Evolutionary conservation across 2,329 filamentous ascomycete genomes (phyloP), one percentile per base, ranked within the genome.

Genomic region (Diplocarpon rosae): DNA sequence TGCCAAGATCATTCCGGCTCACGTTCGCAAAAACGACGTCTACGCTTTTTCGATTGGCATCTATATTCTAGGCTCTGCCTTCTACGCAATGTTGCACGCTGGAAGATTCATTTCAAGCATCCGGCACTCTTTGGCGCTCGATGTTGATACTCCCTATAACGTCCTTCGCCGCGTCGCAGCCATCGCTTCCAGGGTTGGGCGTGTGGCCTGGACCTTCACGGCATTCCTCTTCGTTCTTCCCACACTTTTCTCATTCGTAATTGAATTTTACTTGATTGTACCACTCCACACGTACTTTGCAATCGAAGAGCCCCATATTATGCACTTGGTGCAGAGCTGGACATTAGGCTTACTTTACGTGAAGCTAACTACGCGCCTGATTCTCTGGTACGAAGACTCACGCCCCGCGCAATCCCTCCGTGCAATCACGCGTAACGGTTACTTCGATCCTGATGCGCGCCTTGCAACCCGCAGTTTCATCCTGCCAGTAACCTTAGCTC

Each of bases 21-120:
- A 84, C 49, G 75, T 85, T 38, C 76, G 76, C 33, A 83, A 90
- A 59, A 98, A 96, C 63, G 92, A 98, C 62, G 84, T 98, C 20
- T 96, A 98, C 58, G 90, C 92, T 11, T 95, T 95, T 62, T 94
- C 87, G 42, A 79, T 92, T 27, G 92, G 92, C 12, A 74, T 94
- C 33, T 95, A 93, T 60, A 69, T 87, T 20, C 70, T 95, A 4
- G 86, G 85, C 10, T 78, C 76, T 3, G 58, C 76, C 1, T 67
- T 75, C 2, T 94, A 89, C 61, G 64, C 74, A 34, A 54, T 72
- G 24, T 66, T 78, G 52, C 75, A 80, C 59, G 53, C 70, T 14
- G 66, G 63, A 11, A 31, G 60, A 50, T 47, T 55, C 51, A 3
- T 69, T 62, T 60, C 20, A 53, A 13, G 49, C 45, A 4, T 59